Base-by-base conservation (phyloP, 805 yeast genomes). In the Lipomyces mesembrius region DNA sequence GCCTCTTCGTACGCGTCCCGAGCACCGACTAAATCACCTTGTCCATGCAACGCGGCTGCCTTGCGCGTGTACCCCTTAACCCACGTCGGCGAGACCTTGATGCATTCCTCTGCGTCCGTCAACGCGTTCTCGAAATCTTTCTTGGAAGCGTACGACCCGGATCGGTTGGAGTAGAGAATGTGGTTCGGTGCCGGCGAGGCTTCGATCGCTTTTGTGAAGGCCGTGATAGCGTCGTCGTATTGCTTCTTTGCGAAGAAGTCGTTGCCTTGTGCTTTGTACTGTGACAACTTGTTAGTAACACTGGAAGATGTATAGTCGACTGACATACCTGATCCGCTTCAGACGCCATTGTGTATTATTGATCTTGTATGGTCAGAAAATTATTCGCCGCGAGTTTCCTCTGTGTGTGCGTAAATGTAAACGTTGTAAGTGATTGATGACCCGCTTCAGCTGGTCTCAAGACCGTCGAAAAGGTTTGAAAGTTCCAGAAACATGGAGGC, bases 51-150 rank as follows among this genome's bases (percentile, higher is more conserved):
- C 39, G 99, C 99, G 71, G 98, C 93, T 67, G 91, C 99, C 49
- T 90, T 89, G 79, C 99, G 88, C 75, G 88, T 90, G 82, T 90
- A 91, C 59, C 98, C 99, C 80, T 95, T 95, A 27, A 97, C 92
- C 98, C 98, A 95, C 1, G 88, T 72, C 17, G 92, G 88, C 71
- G 90, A 91, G 79, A 92, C 87, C 74, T 85, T 84, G 62, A 90
- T 87, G 80, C 97, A 90, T 75, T 89, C 86, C 66, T 90, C 80
- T 20, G 98, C 99, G 78, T 95, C 99, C 57, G 83, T 81, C 67
- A 92, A 82, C 2, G 98, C 99, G 67, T 87, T 81, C 27, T 77
- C 78, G 75, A 88, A 95, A 74, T 92, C 81, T 75, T 87, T 87
- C 80, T 87, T 79, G 6, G 97, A 91, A 3, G 98, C 89, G 75